These are phyloP conservation scores for Arxiozyma telluris DNA, from an alignment of 1,139 yeast genomes.

Conservation along the genomic window DNA sequence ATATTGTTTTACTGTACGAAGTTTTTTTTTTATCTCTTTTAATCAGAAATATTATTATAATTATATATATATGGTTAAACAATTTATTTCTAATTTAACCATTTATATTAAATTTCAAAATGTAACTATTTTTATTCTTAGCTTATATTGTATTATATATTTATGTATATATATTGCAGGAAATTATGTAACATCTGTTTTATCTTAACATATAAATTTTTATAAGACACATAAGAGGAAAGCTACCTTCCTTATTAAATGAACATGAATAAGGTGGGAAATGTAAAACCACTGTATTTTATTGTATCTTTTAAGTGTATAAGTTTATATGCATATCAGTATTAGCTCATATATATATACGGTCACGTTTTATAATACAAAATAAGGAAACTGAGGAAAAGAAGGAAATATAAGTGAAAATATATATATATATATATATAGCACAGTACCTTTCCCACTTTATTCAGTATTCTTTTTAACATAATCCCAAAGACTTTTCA, in stretches of 20 bases:
- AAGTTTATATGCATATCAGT: not conserved
- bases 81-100: not conserved
- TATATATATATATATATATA: not conserved
- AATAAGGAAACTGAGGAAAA: not conserved
- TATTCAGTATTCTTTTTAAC: slow-evolving; percentile 52
- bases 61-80: not conserved
- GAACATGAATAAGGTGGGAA: not conserved
- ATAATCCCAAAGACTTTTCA: slow-evolving; percentile 92
- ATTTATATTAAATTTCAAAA: no score
- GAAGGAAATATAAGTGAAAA: no score
- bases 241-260: no score
- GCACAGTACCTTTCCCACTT: not conserved
- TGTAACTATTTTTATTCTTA: not conserved
- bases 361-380: not conserved
- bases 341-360: not conserved
- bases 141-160: not conserved
- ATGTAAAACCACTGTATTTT: not conserved
- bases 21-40: not conserved
- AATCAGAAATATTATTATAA: no score
- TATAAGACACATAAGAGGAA: no score
- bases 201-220: not conserved
- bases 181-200: not conserved
- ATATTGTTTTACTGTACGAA: not conserved
- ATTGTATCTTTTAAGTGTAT: not conserved
- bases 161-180: no score